phyloP scores from a whole-genome alignment of 1,284 basidiomycete genomes.

The Pascua sp. region DNA sequence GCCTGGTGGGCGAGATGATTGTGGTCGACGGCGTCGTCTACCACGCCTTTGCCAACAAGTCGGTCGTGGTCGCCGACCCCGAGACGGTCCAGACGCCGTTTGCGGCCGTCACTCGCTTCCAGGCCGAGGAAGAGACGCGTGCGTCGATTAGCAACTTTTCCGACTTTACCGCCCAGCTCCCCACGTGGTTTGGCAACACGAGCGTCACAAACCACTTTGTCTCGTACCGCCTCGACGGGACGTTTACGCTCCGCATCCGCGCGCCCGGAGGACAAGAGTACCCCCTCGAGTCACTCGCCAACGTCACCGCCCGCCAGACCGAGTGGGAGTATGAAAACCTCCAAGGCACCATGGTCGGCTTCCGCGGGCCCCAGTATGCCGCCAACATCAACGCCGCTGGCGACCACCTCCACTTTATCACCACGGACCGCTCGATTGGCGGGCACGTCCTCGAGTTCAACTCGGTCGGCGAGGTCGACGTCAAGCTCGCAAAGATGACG shows the following conservation, averaged over 20 bases:
- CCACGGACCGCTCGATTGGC: slow-evolving; percentile 2
- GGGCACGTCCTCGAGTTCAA: slow-evolving; percentile 11
- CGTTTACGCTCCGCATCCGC: slow-evolving; percentile 8
- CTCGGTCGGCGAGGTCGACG: neutral
- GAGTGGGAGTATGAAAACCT: slow-evolving; percentile 4
- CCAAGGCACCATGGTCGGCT: slow-evolving; percentile 9
- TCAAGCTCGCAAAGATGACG: slow-evolving; percentile 3
- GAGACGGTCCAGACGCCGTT: slow-evolving; percentile 4
- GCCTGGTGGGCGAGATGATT: slow-evolving; percentile 10
- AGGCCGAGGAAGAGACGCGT: neutral
- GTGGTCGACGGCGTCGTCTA: slow-evolving; percentile 9
- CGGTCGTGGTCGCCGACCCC: neutral
- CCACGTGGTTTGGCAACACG: neutral
- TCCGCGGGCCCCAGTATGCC: slow-evolving; percentile 12
- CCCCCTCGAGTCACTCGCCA: slow-evolving; percentile 2
- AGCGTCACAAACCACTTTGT: slow-evolving; percentile 8
- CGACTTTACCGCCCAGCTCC: slow-evolving; percentile 8
- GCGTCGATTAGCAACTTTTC: slow-evolving; percentile 3
- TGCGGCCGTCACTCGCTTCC: slow-evolving; percentile 5
- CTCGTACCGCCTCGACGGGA: slow-evolving; percentile 11
- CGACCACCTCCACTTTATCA: slow-evolving; percentile 14
- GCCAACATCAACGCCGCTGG: slow-evolving; percentile 10
- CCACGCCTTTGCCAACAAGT: neutral
- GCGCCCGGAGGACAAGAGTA: slow-evolving; percentile 5
- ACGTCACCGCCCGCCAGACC: slow-evolving; percentile 7